Percentiles rank a stretch among this genome's conserved stretches.
Evolutionary conservation across 805 yeast species (phyloP).

Genomic region (Ascoidea asiatica): DNA sequence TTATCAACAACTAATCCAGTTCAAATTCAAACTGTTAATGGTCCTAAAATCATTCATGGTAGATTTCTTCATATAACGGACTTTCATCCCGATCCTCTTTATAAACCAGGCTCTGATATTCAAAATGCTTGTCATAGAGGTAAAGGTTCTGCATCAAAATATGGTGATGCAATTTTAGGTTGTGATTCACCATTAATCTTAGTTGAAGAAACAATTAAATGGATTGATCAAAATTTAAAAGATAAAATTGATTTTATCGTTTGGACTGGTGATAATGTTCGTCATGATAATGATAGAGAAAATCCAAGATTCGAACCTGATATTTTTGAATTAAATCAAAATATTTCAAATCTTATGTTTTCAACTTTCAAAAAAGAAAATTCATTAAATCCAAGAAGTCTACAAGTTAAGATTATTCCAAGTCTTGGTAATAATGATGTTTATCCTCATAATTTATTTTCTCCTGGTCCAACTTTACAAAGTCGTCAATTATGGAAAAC

Average conservation of each 20-base stretch:
- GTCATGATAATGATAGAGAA: slow-evolving; percentile 71
- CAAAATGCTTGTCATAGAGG: slow-evolving; percentile 43
- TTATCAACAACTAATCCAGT: not conserved
- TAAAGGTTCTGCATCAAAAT: slow-evolving; percentile 42
- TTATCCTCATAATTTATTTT: slow-evolving; percentile 74
- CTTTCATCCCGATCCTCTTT: slow-evolving; percentile 70
- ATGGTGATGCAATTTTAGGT: slow-evolving; percentile 64
- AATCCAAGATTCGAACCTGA: slow-evolving; percentile 62
- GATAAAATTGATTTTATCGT: slow-evolving; percentile 76
- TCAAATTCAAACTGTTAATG: not conserved
- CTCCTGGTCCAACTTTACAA: slow-evolving; percentile 82
- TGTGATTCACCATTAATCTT: slow-evolving; percentile 64
- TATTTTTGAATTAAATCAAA: slow-evolving; percentile 56
- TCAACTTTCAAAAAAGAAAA: slow-evolving; percentile 36
- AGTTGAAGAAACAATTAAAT: slow-evolving; percentile 47
- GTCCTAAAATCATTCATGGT: slow-evolving; percentile 39
- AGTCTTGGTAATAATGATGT: slow-evolving; percentile 81
- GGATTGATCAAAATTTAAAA: slow-evolving; percentile 50
- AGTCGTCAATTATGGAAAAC: slow-evolving; percentile 64
- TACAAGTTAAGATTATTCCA: slow-evolving; percentile 44
- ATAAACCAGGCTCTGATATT: slow-evolving; percentile 35
- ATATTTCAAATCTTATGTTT: slow-evolving; percentile 38
- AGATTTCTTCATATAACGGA: slow-evolving; percentile 80
- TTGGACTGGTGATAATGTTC: slow-evolving; percentile 85
- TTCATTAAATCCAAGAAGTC: slow-evolving; percentile 26